Conservation (phyloP, 495 filamentous ascomycete species). For the Aeminium ludgeri region DNA sequence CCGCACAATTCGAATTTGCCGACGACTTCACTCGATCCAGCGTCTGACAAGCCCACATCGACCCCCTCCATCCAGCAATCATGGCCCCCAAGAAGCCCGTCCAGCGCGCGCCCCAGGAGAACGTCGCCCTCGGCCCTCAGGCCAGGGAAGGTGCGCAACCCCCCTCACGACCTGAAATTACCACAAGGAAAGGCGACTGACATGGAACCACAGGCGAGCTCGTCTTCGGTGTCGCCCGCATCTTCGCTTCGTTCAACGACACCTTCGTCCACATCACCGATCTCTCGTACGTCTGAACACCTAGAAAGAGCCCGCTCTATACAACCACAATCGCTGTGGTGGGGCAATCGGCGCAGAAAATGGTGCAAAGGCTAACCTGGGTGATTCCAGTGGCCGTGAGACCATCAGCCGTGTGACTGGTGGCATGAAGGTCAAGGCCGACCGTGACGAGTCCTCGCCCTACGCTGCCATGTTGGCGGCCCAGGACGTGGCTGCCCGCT, state of each 20-base stretch:
- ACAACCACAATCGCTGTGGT: no score
- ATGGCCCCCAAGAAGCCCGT: conserved; percentile 57
- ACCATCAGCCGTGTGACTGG: conserved; percentile 98
- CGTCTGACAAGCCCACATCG: neutral
- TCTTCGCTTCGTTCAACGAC: conserved; percentile 98
- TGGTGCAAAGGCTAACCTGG: conserved; percentile 41
- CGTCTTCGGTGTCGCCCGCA: conserved; percentile 96
- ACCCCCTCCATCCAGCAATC: neutral
- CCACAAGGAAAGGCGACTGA: conserved; percentile 1
- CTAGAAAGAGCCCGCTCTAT: no score
- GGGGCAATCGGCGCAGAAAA: no score
- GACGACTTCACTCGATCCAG: neutral
- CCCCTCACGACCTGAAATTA: no score
- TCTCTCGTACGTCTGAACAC: conserved; percentile 58
- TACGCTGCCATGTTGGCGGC: conserved; percentile 99
- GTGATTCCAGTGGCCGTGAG: conserved; percentile 87
- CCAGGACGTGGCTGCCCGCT: conserved; percentile 68
- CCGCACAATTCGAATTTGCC: conserved; percentile 6
- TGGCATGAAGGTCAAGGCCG: conserved; percentile 99
- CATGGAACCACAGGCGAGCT: conserved; percentile 53
- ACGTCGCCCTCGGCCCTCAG: conserved; percentile 94
- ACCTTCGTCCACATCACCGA: conserved; percentile 99
- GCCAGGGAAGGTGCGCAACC: conserved; percentile 58
- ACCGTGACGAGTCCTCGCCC: conserved; percentile 97
- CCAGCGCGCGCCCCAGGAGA: conserved; percentile 65